A percentile compares a stretch with the other conserved stretches of the same genome.
These are phyloP conservation scores for Ochromonas danica DNA, from an alignment of 108 stramenopile species.

Conservation along the genomic window DNA sequence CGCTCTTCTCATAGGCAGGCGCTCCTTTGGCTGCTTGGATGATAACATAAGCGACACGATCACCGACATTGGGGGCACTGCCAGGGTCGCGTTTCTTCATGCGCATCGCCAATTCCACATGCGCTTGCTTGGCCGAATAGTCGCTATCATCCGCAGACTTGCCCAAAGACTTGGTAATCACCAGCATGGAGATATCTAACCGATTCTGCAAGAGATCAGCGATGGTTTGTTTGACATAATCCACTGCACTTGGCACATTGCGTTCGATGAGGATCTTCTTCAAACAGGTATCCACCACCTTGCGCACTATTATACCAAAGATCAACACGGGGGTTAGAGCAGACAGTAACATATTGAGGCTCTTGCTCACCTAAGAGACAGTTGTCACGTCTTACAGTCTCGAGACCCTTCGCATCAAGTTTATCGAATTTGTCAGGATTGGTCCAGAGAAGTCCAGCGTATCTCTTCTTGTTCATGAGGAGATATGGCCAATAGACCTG, in stretches of 20 bases:
- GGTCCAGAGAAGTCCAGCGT: slow-evolving; percentile 98
- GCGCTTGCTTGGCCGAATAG: slow-evolving; percentile 91
- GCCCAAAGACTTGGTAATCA: slow-evolving; percentile 96
- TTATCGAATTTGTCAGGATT: slow-evolving; percentile 91
- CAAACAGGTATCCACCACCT: slow-evolving; percentile 82
- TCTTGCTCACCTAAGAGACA: too few species aligned
- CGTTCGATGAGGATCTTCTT: slow-evolving; percentile 92
- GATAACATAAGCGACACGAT: slow-evolving; percentile 99
- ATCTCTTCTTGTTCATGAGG: slow-evolving; percentile 98
- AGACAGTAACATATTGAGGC: too few species aligned
- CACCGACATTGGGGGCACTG: slow-evolving; percentile 97
- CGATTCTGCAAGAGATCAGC: slow-evolving; percentile 94
- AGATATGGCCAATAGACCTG: slow-evolving; percentile 97
- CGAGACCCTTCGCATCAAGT: slow-evolving; percentile 98
- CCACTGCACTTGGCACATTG: slow-evolving; percentile 65
- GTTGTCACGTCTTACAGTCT: slow-evolving; percentile 98
- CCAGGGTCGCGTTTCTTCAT: slow-evolving; percentile 77
- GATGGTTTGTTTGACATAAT: slow-evolving; percentile 62
- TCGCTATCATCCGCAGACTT: slow-evolving; percentile 92
- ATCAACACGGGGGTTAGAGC: slow-evolving; percentile 46
- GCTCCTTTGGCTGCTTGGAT: slow-evolving; percentile 90
- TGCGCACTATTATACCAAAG: neutral
- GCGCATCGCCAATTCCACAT: slow-evolving; percentile 96
- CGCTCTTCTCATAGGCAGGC: slow-evolving; percentile 87
- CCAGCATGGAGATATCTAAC: slow-evolving; percentile 94